A percentile compares a stretch with the other conserved stretches of the same genome.
These are phyloP conservation scores for Teunomyces atbi DNA, from an alignment of 805 yeast species.

Conservation along the genomic window DNA sequence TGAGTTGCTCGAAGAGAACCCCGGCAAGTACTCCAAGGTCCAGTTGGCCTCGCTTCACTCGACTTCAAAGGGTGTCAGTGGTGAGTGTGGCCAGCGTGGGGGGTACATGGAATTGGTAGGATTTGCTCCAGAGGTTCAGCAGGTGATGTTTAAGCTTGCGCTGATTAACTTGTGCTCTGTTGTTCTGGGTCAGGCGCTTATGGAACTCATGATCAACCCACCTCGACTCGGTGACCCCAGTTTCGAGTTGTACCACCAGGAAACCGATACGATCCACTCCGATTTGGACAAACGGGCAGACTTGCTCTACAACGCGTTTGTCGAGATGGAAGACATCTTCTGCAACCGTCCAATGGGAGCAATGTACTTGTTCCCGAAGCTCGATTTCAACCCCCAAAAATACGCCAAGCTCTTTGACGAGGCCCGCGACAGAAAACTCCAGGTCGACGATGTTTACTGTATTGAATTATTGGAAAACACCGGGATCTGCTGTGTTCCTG, in stretches of 20 bases:
- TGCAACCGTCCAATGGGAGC: constrained; percentile 96
- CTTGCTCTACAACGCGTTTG: constrained; percentile 66
- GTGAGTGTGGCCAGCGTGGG: constrained; percentile 99
- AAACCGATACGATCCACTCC: constrained; percentile 59
- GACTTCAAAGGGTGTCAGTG: constrained; percentile 96
- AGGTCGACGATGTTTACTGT: constrained; percentile 89
- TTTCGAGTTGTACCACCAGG: constrained; percentile 61
- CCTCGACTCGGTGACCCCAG: constrained; percentile 79
- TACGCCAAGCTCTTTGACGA: constrained; percentile 56
- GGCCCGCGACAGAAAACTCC: constrained; percentile 55
- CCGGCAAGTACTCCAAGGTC: constrained; percentile 62
- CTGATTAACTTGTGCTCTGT: constrained; percentile 92
- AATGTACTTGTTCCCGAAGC: constrained; percentile 90
- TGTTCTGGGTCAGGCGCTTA: constrained; percentile 90
- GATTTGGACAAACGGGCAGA: constrained; percentile 64
- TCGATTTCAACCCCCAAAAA: constrained; percentile 50
- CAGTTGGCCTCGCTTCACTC: constrained; percentile 94
- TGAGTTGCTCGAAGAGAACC: constrained; percentile 52
- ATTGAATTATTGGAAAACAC: constrained; percentile 77
- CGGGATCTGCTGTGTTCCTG: constrained; percentile 97
- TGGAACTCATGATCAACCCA: constrained; percentile 92
- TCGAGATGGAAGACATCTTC: constrained; percentile 71
- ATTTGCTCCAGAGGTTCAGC: constrained; percentile 65
- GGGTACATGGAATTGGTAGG: constrained; percentile 96
- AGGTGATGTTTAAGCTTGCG: constrained; percentile 77